Percentiles rank a stretch among this genome's conserved stretches.
phyloP scores from a whole-genome alignment of 768 basidiomycete genomes.

The Suillus fuscotomentosus region DNA sequence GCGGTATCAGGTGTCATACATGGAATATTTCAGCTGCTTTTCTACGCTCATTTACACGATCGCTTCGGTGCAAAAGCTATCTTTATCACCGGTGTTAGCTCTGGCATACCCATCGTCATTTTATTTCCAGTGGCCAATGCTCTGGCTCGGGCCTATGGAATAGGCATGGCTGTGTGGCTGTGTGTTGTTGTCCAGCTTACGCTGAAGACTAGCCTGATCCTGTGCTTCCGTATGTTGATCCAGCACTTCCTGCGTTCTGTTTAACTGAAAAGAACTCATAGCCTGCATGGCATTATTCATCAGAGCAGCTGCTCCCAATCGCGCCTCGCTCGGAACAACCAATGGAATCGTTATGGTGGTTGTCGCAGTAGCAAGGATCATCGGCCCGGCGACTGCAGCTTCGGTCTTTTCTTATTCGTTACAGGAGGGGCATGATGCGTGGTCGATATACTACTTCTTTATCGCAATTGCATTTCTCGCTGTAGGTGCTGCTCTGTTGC shows the following conservation, averaged over 20 bases:
- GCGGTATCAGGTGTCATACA: slow-evolving; percentile 21
- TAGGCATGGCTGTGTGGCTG: slow-evolving; percentile 40
- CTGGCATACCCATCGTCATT: background rate
- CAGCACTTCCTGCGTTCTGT: background rate
- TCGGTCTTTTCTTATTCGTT: background rate
- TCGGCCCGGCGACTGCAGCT: background rate
- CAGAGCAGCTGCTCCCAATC: background rate
- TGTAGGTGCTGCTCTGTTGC: background rate
- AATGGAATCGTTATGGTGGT: background rate
- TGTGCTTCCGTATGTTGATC: background rate
- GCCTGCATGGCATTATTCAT: background rate
- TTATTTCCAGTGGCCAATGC: background rate
- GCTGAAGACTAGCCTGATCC: slow-evolving; percentile 6
- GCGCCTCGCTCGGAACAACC: background rate
- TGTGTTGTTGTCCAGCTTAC: slow-evolving; percentile 48
- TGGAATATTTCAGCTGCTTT: slow-evolving; percentile 55
- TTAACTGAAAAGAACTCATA: background rate
- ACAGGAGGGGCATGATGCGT: background rate
- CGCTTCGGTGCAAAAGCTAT: slow-evolving; percentile 44
- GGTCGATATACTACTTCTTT: background rate
- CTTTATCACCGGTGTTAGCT: background rate
- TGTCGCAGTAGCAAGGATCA: background rate
- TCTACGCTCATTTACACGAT: slow-evolving; percentile 57
- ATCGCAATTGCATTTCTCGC: background rate
- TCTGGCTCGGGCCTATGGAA: background rate